phyloP scores from a whole-genome alignment of 371 early-diverging fungal genomes.

The Nematocida minor region DNA sequence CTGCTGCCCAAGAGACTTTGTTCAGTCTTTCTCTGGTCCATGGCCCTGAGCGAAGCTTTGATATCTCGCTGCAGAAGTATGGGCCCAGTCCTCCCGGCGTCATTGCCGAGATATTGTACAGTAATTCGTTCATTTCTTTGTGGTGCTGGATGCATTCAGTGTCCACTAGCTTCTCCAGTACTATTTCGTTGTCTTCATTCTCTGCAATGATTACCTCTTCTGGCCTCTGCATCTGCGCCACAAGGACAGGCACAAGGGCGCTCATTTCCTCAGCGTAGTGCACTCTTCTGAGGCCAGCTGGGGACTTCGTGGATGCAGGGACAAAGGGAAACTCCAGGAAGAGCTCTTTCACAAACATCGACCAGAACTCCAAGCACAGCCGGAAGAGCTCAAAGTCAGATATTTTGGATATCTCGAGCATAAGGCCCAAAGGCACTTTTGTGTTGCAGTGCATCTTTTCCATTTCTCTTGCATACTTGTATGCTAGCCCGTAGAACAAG shows the following conservation, averaged over 20 bases:
- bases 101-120: conserved; percentile 57
- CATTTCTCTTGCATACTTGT: neutral
- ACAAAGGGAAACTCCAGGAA: conserved; percentile 43
- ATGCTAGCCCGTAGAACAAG: conserved; percentile 25
- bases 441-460: conserved; percentile 36
- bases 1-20: conserved; percentile 96
- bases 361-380: conserved; percentile 43
- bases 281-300: conserved; percentile 48
- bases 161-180: conserved; percentile 90
- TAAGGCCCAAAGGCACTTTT: neutral
- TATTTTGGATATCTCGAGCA: conserved; percentile 33
- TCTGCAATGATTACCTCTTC: conserved; percentile 84
- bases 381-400: conserved; percentile 36
- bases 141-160: conserved; percentile 91
- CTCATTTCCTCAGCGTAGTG: conserved; percentile 52
- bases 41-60: conserved; percentile 19
- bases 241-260: conserved; percentile 47
- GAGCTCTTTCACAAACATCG: conserved; percentile 24
- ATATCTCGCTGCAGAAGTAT: conserved; percentile 52
- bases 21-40: conserved; percentile 77
- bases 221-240: conserved; percentile 64
- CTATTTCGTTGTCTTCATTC: conserved; percentile 98
- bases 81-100: conserved; percentile 49
- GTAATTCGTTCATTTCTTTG: conserved; percentile 77
- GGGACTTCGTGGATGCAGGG: conserved; percentile 1